Conservation (phyloP, 495 filamentous ascomycete species). For the Lindgomyces ingoldianus region DNA sequence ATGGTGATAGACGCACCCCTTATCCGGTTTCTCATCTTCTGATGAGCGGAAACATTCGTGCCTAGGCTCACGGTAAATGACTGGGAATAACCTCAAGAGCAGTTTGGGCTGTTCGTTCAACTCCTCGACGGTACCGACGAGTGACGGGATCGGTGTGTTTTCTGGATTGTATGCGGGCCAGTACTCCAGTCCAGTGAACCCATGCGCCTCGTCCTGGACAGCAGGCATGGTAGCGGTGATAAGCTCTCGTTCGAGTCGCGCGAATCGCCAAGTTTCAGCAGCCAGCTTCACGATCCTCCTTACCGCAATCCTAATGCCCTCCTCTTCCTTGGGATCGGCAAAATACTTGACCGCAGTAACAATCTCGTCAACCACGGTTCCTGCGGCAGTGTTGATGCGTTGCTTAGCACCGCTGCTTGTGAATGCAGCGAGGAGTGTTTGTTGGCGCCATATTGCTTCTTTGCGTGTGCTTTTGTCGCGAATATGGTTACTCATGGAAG, state of each 20-base stretch:
- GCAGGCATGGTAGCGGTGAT: slow-evolving; percentile 58
- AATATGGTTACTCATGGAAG: slow-evolving; percentile 62
- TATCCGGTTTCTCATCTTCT: slow-evolving; percentile 46
- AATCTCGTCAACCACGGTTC: slow-evolving; percentile 64
- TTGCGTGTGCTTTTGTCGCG: slow-evolving; percentile 62
- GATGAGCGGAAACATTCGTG: slow-evolving; percentile 55
- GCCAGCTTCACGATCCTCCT: slow-evolving; percentile 63
- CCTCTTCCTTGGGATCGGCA: slow-evolving; percentile 56
- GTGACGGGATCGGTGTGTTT: slow-evolving; percentile 33
- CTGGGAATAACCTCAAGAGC: slow-evolving; percentile 58
- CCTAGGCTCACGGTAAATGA: slow-evolving; percentile 57
- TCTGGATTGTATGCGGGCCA: slow-evolving; percentile 53
- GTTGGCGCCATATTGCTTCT: slow-evolving; percentile 65
- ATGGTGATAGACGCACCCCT: slow-evolving; percentile 53
- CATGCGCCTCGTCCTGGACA: slow-evolving; percentile 43
- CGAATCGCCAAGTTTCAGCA: slow-evolving; percentile 65
- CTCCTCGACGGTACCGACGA: slow-evolving; percentile 20
- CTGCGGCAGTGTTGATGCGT: slow-evolving; percentile 61
- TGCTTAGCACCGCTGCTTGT: slow-evolving; percentile 63
- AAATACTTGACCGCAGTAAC: slow-evolving; percentile 60
- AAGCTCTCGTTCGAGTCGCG: slow-evolving; percentile 63
- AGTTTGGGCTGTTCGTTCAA: slow-evolving; percentile 39
- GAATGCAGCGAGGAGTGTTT: slow-evolving; percentile 65
- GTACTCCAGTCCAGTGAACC: slow-evolving; percentile 41
- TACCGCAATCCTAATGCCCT: slow-evolving; percentile 54